Evolutionary conservation across 1,284 basidiomycete genomes (phyloP).

Genomic region (Moniliella sp.): DNA sequence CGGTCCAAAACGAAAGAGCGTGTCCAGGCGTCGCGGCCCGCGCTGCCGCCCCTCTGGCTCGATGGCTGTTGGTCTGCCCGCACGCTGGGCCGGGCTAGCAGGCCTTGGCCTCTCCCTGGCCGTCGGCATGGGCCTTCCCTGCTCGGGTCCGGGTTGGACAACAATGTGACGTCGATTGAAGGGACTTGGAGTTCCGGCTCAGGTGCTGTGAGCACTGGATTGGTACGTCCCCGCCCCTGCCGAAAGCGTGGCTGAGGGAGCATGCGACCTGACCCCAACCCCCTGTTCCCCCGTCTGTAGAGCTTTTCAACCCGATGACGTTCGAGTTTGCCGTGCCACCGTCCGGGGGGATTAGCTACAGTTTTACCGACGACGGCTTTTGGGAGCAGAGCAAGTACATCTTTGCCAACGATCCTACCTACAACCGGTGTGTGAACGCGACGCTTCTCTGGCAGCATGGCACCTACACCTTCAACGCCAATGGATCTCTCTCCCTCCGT

Average conservation of each 20-base stretch:
- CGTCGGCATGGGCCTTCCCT: too few species aligned
- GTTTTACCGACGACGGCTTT: slow-evolving; percentile 27
- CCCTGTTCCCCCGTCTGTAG: slow-evolving; percentile 2
- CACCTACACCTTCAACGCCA: slow-evolving; percentile 15
- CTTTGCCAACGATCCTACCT: not conserved
- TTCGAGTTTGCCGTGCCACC: slow-evolving; percentile 21
- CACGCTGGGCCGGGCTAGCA: too few species aligned
- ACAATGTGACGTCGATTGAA: slow-evolving; percentile 4
- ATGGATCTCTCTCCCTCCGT: slow-evolving; percentile 10
- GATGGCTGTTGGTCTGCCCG: too few species aligned
- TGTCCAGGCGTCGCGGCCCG: too few species aligned
- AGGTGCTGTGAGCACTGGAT: slow-evolving; percentile 17
- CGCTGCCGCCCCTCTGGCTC: too few species aligned
- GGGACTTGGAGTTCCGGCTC: slow-evolving; percentile 27
- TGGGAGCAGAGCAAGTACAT: slow-evolving; percentile 29
- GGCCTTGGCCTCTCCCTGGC: too few species aligned
- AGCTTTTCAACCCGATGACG: slow-evolving; percentile 26
- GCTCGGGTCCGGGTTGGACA: too few species aligned
- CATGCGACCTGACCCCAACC: not conserved
- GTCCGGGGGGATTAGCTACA: slow-evolving; percentile 23
- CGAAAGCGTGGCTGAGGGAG: not conserved
- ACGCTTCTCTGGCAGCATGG: slow-evolving; percentile 33
- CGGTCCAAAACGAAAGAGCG: too few species aligned
- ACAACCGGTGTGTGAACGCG: slow-evolving; percentile 20
- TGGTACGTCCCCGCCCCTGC: slow-evolving; percentile 6